Evolutionary conservation across 192 early-diverging fungal genomes (phyloP).

Genomic region (Coemansia sp.): DNA sequence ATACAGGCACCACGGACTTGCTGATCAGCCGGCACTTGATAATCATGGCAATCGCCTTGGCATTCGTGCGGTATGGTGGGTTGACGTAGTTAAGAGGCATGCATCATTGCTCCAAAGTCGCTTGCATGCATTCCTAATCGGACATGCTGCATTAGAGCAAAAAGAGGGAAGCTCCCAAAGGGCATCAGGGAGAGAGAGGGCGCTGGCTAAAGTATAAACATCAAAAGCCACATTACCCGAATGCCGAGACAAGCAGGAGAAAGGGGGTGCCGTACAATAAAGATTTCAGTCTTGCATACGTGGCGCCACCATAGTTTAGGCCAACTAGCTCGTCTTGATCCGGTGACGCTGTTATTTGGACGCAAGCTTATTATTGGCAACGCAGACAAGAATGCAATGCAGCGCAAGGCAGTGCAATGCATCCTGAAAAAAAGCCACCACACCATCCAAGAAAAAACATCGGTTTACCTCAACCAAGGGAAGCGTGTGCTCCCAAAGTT

Average conservation of each 20-base stretch:
- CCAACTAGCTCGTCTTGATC: neutral
- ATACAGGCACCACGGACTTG: neutral
- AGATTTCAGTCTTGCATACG: neutral
- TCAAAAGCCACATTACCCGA: neutral
- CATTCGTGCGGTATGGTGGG: neutral
- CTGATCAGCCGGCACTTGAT: neutral
- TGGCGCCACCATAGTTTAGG: neutral
- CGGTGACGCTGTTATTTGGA: neutral
- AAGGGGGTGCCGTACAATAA: neutral
- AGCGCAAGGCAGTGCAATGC: neutral
- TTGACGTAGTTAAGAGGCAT: neutral
- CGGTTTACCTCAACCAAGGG: neutral
- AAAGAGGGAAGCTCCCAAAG: neutral
- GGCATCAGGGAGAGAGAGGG: neutral
- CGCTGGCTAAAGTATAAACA: neutral
- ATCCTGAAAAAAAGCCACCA: neutral
- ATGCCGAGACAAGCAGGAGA: neutral
- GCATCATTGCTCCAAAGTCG: neutral
- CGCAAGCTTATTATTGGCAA: neutral
- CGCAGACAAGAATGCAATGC: neutral
- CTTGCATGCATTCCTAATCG: slow-evolving; percentile 1
- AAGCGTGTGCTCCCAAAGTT: neutral
- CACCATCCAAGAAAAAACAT: neutral
- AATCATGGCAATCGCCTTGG: neutral
- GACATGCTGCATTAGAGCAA: neutral